Percentiles rank a stretch among this genome's conserved stretches.
These are phyloP conservation scores for Dryadomyces sulphureus DNA, from an alignment of 2,329 filamentous ascomycete genomes.

Conservation along the genomic window DNA sequence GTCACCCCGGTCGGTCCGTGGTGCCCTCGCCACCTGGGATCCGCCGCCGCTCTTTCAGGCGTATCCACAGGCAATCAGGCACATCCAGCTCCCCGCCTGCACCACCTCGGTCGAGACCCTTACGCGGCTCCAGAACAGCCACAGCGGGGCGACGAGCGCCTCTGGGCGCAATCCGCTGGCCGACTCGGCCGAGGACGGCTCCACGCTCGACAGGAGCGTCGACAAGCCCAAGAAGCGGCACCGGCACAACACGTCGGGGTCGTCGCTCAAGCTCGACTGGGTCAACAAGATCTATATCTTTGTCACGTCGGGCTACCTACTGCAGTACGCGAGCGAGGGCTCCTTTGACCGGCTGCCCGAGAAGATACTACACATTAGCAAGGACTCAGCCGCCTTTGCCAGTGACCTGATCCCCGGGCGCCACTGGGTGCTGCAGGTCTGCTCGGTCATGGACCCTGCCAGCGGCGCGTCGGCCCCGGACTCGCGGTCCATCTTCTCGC, in stretches of 20 bases:
- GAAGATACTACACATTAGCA: constrained; percentile 56
- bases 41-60: constrained; percentile 73
- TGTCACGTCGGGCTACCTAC: constrained; percentile 53
- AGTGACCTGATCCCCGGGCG: constrained; percentile 66
- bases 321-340: constrained; percentile 62
- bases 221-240: constrained; percentile 24
- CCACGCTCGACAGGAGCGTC: neutral
- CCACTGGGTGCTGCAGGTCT: constrained; percentile 68
- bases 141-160: constrained; percentile 23
- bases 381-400: constrained; percentile 64
- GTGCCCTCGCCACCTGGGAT: constrained; percentile 36
- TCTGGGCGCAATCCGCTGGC: neutral
- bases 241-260: constrained; percentile 25
- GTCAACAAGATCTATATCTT: constrained; percentile 60
- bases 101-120: constrained; percentile 55
- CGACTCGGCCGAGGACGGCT: constrained; percentile 16
- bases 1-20: constrained; percentile 12
- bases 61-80: constrained; percentile 69
- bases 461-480: constrained; percentile 32
- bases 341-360: constrained; percentile 59
- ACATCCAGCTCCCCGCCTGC: constrained; percentile 55
- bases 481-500: constrained; percentile 48
- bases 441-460: constrained; percentile 47
- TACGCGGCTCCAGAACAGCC: constrained; percentile 42
- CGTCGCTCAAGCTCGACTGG: constrained; percentile 42